These are phyloP conservation scores for Pseudogymnoascus sp. DNA, from an alignment of 2,329 filamentous ascomycete genomes.

Conservation along the genomic window DNA sequence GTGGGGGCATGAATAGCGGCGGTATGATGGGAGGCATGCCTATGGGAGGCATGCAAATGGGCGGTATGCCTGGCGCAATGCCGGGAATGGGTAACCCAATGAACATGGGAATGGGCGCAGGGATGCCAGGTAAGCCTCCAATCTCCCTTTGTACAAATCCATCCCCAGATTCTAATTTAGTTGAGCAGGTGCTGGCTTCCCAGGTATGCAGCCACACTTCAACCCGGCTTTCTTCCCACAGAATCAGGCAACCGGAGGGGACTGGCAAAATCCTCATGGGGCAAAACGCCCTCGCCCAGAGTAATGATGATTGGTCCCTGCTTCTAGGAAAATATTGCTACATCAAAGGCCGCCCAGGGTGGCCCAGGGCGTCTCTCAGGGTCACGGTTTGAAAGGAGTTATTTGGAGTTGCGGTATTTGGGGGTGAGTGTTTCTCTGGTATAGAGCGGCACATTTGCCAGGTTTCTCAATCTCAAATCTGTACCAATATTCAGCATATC, in stretches of 20 bases:
- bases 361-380: not conserved
- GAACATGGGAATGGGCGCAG: constrained; percentile 42
- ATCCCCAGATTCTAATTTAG: constrained; percentile 17
- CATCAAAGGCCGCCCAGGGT: not conserved
- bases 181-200: constrained; percentile 48
- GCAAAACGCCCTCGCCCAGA: constrained; percentile 74
- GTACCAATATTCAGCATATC: not conserved
- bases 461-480: not conserved
- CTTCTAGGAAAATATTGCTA: not conserved
- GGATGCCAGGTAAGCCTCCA: constrained; percentile 48
- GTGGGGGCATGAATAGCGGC: constrained; percentile 41
- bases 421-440: constrained; percentile 9
- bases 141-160: constrained; percentile 17
- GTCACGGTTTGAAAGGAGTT: constrained; percentile 18
- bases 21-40: constrained; percentile 40
- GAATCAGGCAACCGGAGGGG: constrained; percentile 38
- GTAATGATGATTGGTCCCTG: constrained; percentile 13
- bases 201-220: constrained; percentile 63
- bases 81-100: constrained; percentile 40
- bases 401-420: constrained; percentile 18
- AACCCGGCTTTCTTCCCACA: constrained; percentile 66
- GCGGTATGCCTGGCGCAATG: constrained; percentile 37
- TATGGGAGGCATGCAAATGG: constrained; percentile 49
- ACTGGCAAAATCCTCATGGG: constrained; percentile 74
- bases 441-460: not conserved